These are phyloP conservation scores for Malassezia brasiliensis DNA, from an alignment of 1,284 basidiomycete genomes.

Conservation along the genomic window DNA sequence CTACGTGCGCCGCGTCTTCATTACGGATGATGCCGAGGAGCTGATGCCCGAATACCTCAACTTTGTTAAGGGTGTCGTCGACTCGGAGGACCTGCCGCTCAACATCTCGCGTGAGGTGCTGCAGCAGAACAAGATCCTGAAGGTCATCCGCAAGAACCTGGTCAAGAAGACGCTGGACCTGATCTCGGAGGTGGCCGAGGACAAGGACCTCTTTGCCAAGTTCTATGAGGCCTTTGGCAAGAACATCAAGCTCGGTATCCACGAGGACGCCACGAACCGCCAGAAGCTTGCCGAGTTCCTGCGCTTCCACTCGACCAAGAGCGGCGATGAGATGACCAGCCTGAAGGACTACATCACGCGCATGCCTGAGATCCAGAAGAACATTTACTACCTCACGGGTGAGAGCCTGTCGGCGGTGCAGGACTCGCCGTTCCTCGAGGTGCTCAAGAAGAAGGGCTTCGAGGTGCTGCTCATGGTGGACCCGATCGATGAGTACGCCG, in stretches of 20 bases:
- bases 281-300: conserved; percentile 99
- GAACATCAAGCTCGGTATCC: conserved; percentile 71
- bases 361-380: conserved; percentile 98
- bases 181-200: conserved; percentile 91
- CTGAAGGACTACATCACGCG: conserved; percentile 99
- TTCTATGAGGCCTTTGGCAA: conserved; percentile 74
- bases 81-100: conserved; percentile 97
- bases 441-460: conserved; percentile 99
- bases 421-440: conserved; percentile 98
- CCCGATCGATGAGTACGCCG: conserved; percentile 55
- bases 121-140: conserved; percentile 99
- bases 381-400: conserved; percentile 92
- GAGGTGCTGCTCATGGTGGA: conserved; percentile 91
- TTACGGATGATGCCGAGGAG: conserved; percentile 99
- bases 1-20: conserved; percentile 99
- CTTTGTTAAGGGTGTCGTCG: conserved; percentile 90
- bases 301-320: conserved; percentile 96
- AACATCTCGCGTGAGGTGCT: conserved; percentile 99
- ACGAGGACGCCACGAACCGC: conserved; percentile 98
- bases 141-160: conserved; percentile 77
- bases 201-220: conserved; percentile 98
- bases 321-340: conserved; percentile 79
- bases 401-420: conserved; percentile 83
- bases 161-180: conserved; percentile 98
- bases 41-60: conserved; percentile 99